These are phyloP conservation scores for Umbelopsis ramanniana DNA, from an alignment of 192 early-diverging fungal species.

Conservation along the genomic window DNA sequence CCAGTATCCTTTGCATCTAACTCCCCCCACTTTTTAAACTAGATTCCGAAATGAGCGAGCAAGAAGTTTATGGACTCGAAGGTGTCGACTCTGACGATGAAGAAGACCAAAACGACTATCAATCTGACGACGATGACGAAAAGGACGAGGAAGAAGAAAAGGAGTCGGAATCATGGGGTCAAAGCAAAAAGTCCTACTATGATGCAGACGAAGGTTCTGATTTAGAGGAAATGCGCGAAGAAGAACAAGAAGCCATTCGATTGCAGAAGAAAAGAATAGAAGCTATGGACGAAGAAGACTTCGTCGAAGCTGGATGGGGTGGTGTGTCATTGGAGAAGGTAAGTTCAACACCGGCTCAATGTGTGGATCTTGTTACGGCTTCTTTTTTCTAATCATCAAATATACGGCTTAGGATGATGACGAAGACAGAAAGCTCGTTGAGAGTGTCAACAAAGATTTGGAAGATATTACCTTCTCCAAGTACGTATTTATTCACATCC, in stretches of 20 bases:
- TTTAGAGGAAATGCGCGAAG: conserved; percentile 79
- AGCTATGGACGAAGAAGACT: conserved; percentile 86
- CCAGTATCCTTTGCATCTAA: conserved; percentile 1
- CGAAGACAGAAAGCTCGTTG: conserved; percentile 50
- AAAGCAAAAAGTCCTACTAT: conserved; percentile 78
- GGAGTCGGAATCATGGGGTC: conserved; percentile 72
- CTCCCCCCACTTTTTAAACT: conserved; percentile 12
- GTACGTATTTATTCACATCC: conserved; percentile 27
- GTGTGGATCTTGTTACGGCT: neutral
- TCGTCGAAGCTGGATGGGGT: conserved; percentile 69
- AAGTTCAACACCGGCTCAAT: neutral
- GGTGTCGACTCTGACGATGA: conserved; percentile 60
- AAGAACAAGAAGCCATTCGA: conserved; percentile 87
- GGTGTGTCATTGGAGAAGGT: conserved; percentile 33
- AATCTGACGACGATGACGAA: conserved; percentile 25
- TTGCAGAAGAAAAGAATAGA: conserved; percentile 81
- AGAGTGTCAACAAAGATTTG: conserved; percentile 55
- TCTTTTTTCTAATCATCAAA: neutral
- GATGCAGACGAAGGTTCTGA: conserved; percentile 83
- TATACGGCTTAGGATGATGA: conserved; percentile 42
- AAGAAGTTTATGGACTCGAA: conserved; percentile 80
- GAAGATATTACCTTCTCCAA: conserved; percentile 52
- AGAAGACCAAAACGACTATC: conserved; percentile 47
- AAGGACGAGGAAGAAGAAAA: conserved; percentile 37
- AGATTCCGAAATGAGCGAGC: conserved; percentile 70